These are phyloP conservation scores for Populus euphratica DNA, from an alignment of 345 rosid species.

Conservation along the genomic window DNA sequence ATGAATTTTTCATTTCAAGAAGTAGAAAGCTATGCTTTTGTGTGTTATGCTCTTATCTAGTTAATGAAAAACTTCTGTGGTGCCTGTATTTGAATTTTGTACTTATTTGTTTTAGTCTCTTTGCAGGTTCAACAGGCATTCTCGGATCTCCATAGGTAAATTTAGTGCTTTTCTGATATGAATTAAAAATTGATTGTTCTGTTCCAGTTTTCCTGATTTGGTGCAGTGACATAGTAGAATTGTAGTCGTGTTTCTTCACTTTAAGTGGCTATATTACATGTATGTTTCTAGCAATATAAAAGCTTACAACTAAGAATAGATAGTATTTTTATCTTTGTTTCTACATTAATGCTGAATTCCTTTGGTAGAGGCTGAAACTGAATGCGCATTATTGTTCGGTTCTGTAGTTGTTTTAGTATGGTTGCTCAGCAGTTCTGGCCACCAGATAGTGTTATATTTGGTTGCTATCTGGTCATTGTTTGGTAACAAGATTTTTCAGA, in stretches of 20 bases:
- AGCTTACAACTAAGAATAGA: not conserved
- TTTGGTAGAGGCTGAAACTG: not conserved
- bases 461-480: not conserved
- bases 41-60: not conserved
- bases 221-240: not conserved
- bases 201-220: not conserved
- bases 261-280: not conserved
- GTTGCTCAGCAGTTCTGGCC: not conserved
- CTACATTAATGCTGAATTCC: not conserved
- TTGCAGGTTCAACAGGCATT: conserved; percentile 63
- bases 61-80: not conserved
- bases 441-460: not conserved
- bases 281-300: not conserved
- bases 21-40: not conserved
- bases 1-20: not conserved
- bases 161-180: not conserved
- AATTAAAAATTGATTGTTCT: not conserved
- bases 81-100: not conserved
- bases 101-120: not conserved
- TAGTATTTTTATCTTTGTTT: not conserved
- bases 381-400: not conserved
- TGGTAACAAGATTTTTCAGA: not conserved
- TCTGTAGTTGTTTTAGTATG: not conserved
- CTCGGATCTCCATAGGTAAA: conserved; percentile 59
- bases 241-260: not conserved